Base-by-base conservation (phyloP, 2,329 filamentous ascomycete species). In the Alternaria sp. region DNA sequence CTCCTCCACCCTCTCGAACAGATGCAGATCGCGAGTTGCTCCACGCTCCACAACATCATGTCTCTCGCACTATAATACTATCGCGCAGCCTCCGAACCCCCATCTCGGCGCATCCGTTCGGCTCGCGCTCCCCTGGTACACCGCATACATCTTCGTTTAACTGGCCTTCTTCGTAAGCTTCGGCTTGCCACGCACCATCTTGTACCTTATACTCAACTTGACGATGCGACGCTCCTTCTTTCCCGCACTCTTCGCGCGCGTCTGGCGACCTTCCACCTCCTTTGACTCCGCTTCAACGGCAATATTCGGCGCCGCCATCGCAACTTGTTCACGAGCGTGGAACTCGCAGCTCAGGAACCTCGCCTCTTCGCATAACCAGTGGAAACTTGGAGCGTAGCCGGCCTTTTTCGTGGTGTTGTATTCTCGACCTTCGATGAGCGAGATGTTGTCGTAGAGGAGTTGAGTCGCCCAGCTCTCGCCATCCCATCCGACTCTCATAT, bases 331-430 rank as follows among this genome's bases (percentile, higher is more conserved):
- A 7, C 66, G 54, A 32, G 64, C 59, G 30, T 49, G 49, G 9
- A 54, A 68, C 43, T 68, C 66, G 15, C 21, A 61, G 3, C 56
- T 47, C 17, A 64, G 46, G 13, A 62, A 66, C 1, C 10, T 28
- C n/a, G 40, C 66, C 40, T 68, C 66, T 13, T 68, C 64, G 50
- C 61, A 62, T 40, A 68, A 65, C 59, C 59, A 68, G 1, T 51
- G 21, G 46, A 68, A 68, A 21, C 64, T 67, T 17, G 30, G 57
- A 2, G 46, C 10, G 15, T 61, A 63, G 6, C 54, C 51, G 2
- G 21, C n/a, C 8, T 67, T 55, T 23, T 52, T 21, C 5, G 21
- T 30, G 0, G 44, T 47, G 2, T 32, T 36, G 6, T 45, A 25
- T 11, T 67, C 52, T 17, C 64, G 56, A 19, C 61, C 64, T 25